Conservation (phyloP, 805 yeast species). For the Maudiozyma pseudohumilis region DNA sequence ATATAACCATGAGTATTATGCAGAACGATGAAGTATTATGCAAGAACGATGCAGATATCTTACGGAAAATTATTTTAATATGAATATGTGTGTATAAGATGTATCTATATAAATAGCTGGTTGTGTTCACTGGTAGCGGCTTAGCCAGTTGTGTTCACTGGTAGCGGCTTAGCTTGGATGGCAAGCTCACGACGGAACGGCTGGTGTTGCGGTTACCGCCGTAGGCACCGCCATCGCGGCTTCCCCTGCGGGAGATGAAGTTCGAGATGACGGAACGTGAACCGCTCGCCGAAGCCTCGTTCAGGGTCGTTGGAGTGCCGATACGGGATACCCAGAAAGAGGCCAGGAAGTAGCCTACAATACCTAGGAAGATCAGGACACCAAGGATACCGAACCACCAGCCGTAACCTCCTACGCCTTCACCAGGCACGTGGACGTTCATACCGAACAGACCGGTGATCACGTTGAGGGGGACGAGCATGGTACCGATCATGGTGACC, state of each 20-base stretch:
- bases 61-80: too few species aligned
- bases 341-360: constrained; percentile 33
- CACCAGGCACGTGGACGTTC: constrained; percentile 87
- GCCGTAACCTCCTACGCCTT: constrained; percentile 30
- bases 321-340: constrained; percentile 31
- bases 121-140: constrained; percentile 11
- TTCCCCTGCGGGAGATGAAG: constrained; percentile 11
- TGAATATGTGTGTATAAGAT: too few species aligned
- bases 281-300: constrained; percentile 28
- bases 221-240: not conserved
- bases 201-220: constrained; percentile 4
- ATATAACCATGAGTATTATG: too few species aligned
- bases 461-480: constrained; percentile 80
- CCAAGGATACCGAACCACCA: constrained; percentile 70
- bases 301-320: constrained; percentile 25
- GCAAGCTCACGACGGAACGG: constrained; percentile 13
- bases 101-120: too few species aligned
- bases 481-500: constrained; percentile 83
- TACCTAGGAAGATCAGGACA: constrained; percentile 35
- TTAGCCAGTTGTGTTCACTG: too few species aligned
- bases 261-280: constrained; percentile 28
- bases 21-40: too few species aligned
- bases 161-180: constrained; percentile 17
- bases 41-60: too few species aligned
- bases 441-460: constrained; percentile 91